Evolutionary conservation across 78 protist species (phyloP), one percentile per base, ranked within the genome.

Genomic region (Planoprotostelium fungivorum): DNA sequence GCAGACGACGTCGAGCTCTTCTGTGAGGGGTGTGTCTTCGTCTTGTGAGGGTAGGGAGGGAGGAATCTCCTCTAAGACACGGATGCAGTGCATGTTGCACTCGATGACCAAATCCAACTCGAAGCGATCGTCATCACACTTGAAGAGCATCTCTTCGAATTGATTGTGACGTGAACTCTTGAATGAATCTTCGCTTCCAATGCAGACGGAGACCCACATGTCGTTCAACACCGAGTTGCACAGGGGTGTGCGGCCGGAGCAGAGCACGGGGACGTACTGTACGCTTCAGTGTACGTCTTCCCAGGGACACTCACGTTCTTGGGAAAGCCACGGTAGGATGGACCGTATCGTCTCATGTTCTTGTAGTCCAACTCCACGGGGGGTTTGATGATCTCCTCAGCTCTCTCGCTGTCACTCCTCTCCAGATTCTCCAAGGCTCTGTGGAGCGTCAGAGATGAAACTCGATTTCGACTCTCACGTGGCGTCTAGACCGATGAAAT

Each of bases 71-170:
- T 89, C 89, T 28, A 97, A 88, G 28, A 84, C 91, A 29, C 87
- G 83, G 37, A 96, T 86, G 34, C 97, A 89, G 0, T 94, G 29
- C 5, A 87, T 84, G 86, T 93, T 93, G 51, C 89, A 85, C 88
- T 94, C 98, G 25, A 98, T 87, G 28, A 96, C 84, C 38, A 95
- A 73, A 51, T 98, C 99, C 84, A 97, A 88, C 88, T 97, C 98
- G 63, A 63, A 93, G 36, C 97, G 94, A 89, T 97, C 99, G 89
- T 98, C 99, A 84, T 96, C 99, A 84, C 87, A 94, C 84, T 83
- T 88, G 94, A 38, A 96, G 84, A 97, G 35, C 37, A 63, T 86
- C 89, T 97, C 97, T 86, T 97, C 98, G 83, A 88, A 91, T 85
- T 83, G 90, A 83, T 92, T 95, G 93, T 96, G 92, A 34, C 90